Base-by-base conservation (phyloP, 805 yeast species). In the Blastobotrys parvus region DNA sequence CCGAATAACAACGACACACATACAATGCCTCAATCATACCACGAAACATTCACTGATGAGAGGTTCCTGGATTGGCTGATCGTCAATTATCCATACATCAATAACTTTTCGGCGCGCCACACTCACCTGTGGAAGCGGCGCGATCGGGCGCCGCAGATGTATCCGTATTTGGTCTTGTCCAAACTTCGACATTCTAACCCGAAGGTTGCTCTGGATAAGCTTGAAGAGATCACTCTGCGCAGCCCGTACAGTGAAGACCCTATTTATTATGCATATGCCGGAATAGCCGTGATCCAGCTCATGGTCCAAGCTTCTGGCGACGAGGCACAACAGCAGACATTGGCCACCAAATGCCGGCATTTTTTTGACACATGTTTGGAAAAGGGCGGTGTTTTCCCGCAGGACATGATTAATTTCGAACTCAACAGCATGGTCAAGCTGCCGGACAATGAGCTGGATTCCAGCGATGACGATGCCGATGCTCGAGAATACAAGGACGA, bases 31-130 rank as follows among this genome's bases (percentile, higher is more conserved):
- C 34, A 44, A 16, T 11, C 30, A 4, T 10, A 5, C 31, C 4
- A 22, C 18, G 21, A 35, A 7, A 43, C 22, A 20, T 19, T 33
- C 7, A 45, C 35, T 15, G 55, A 51, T 32, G 55, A 52, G 31
- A 49, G 39, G 30, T 54, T 52, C 33, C 37, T 54, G 30, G 46
- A 54, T 15, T 54, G 58, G 58, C 41, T 54, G 35, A 38, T 51
- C 3, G 42, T 51, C 22, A 45, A 47, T 27, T 53, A 33, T 38
- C 56, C 53, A 3, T 32, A 34, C 21, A n/a, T 30, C 20, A 25
- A 11, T 17, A 45, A 46, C 29, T 51, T 32, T 35, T 55, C 51
- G 6, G 22, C 25, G 18, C 11, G 20, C 19, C 4, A 35, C 18
- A 11, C 16, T 15, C 20, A 29, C 18, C 27, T 22, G 35, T 36